A percentile compares a stretch with the other conserved stretches of the same genome.
Conservation (phyloP, 2,329 filamentous ascomycete genomes). For the Talaromyces sp. region DNA sequence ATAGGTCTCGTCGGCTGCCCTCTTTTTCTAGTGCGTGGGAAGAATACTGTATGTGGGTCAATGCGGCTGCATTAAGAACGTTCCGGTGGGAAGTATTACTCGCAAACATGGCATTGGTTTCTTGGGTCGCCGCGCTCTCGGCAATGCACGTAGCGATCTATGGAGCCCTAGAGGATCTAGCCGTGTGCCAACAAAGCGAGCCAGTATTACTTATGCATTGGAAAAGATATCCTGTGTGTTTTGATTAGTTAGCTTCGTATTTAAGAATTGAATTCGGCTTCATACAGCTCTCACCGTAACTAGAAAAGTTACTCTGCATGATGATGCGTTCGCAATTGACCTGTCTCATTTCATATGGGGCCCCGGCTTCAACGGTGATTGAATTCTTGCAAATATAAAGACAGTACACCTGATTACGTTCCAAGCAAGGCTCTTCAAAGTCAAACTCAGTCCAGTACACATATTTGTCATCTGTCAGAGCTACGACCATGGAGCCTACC, state of each 20-base stretch:
- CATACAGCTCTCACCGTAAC: not conserved
- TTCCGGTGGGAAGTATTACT: not conserved
- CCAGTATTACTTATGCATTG: too few relatives aligned
- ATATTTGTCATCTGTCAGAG: not conserved
- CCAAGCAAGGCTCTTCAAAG: not conserved
- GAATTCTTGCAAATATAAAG: not conserved
- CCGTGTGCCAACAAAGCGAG: not conserved
- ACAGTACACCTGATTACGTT: not conserved
- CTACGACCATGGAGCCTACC: not conserved
- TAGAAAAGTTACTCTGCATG: not conserved
- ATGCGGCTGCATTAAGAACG: not conserved
- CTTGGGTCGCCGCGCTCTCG: not conserved
- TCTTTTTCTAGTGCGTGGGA: not conserved
- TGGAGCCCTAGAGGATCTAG: not conserved
- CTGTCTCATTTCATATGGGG: not conserved
- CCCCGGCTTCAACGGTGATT: not conserved
- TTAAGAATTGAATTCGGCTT: not conserved
- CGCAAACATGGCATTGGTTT: not conserved
- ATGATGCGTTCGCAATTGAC: not conserved
- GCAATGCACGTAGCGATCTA: not conserved
- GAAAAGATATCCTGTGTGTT: not conserved
- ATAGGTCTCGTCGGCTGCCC: not conserved
- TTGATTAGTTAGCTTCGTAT: not conserved
- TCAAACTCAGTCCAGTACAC: not conserved
- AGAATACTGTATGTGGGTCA: not conserved